Percentiles rank a stretch among this genome's conserved stretches.
phyloP scores from a whole-genome alignment of 257 asterid species.

The Eucommia ulmoides region DNA sequence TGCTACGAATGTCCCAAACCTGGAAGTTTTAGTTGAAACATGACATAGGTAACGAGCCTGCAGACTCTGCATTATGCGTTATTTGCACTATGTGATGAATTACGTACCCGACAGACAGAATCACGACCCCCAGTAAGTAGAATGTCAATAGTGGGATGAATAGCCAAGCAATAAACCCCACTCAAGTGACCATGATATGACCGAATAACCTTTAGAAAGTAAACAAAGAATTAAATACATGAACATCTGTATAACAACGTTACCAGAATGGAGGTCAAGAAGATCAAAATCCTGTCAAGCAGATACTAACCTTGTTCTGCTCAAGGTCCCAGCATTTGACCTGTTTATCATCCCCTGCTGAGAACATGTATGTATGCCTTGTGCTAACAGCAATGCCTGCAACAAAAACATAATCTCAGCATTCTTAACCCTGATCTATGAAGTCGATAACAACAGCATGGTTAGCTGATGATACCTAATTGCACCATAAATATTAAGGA shows the following conservation, averaged over 20 bases:
- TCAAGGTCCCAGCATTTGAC: conserved; percentile 99
- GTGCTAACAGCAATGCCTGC: conserved; percentile 83
- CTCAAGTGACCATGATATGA: conserved; percentile 98
- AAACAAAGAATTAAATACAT: no score
- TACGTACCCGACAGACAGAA: conserved; percentile 75
- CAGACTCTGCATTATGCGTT: not conserved
- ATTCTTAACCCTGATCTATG: not conserved
- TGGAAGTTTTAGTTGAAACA: conserved; percentile 4
- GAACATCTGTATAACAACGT: no score
- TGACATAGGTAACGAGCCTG: not conserved
- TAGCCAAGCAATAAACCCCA: conserved; percentile 90
- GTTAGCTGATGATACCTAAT: not conserved
- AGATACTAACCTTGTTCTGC: conserved; percentile 75
- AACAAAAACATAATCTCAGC: conserved; percentile 7
- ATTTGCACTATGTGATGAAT: conserved; percentile 1
- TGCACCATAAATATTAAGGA: not conserved
- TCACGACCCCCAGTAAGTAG: conserved; percentile 95
- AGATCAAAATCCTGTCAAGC: no score
- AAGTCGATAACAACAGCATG: not conserved
- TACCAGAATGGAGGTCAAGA: no score
- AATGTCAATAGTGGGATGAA: conserved; percentile 90
- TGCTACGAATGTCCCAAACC: conserved; percentile 99
- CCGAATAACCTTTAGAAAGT: conserved; percentile 70
- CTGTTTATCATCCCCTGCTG: conserved; percentile 96
- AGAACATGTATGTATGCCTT: conserved; percentile 93